Evolutionary conservation across 805 yeast species (phyloP).

Genomic region (Kregervanrija fluxuum): DNA sequence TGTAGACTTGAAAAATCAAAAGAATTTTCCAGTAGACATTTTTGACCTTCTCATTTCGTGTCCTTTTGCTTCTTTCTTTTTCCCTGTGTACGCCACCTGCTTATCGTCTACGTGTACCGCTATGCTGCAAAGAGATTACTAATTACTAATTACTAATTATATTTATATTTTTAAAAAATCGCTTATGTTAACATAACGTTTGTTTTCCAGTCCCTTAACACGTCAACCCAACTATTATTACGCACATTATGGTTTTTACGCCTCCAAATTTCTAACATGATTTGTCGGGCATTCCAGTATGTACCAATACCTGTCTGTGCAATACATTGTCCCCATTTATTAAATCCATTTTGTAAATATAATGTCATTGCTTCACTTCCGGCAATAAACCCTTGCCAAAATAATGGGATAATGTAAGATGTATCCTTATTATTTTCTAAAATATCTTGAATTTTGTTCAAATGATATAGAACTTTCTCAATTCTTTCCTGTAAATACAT

Average conservation of each 20-base stretch:
- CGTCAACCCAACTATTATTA: slow-evolving; percentile 70
- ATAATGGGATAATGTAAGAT: slow-evolving; percentile 58
- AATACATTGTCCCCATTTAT: slow-evolving; percentile 65
- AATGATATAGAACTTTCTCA: slow-evolving; percentile 50
- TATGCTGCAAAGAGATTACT: too few relatives aligned
- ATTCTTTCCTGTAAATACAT: slow-evolving; percentile 56
- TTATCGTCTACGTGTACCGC: too few relatives aligned
- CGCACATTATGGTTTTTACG: slow-evolving; percentile 53
- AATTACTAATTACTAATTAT: too few relatives aligned
- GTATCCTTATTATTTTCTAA: slow-evolving; percentile 44
- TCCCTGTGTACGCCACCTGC: too few relatives aligned
- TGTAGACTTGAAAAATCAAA: too few relatives aligned
- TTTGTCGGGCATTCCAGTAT: slow-evolving; percentile 80
- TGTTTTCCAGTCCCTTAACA: slow-evolving; percentile 78
- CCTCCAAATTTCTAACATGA: slow-evolving; percentile 82
- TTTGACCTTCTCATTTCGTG: too few relatives aligned
- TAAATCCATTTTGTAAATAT: slow-evolving; percentile 56
- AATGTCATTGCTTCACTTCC: slow-evolving; percentile 69
- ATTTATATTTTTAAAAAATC: too few relatives aligned
- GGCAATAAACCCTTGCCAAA: slow-evolving; percentile 87
- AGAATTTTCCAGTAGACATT: too few relatives aligned
- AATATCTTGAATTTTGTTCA: slow-evolving; percentile 53
- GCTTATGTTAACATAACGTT: slow-evolving; percentile 60
- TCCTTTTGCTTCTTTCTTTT: too few relatives aligned
- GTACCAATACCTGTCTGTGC: slow-evolving; percentile 61